These are phyloP conservation scores for Zymoseptoria crescenta DNA, from an alignment of 2,329 filamentous ascomycete genomes.

Conservation along the genomic window DNA sequence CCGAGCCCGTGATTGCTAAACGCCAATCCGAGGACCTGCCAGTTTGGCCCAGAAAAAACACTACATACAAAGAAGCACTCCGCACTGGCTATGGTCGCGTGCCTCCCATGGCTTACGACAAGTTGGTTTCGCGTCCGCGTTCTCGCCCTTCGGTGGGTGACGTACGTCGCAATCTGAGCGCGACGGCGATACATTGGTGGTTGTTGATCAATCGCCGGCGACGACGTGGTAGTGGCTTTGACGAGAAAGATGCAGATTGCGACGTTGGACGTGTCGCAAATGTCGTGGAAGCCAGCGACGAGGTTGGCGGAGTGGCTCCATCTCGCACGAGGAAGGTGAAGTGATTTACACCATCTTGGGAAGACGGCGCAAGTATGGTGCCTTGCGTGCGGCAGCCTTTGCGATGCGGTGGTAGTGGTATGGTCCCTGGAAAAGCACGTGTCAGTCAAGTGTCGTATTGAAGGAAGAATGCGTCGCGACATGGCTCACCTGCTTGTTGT, in stretches of 20 bases:
- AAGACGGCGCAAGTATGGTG: constrained; percentile 26
- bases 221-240: neutral
- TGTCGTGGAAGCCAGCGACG: neutral
- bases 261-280: neutral
- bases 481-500: constrained; percentile 14
- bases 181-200: neutral
- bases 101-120: neutral
- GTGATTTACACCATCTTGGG: constrained; percentile 19
- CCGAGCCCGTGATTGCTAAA: neutral
- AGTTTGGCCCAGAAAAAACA: neutral
- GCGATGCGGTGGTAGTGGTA: constrained; percentile 28
- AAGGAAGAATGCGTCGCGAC: neutral
- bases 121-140: neutral
- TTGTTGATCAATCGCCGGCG: neutral
- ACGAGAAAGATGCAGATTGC: neutral
- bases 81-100: neutral
- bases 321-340: neutral
- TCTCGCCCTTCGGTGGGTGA: neutral
- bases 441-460: neutral
- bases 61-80: neutral
- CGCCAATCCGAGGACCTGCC: neutral
- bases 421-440: constrained; percentile 13
- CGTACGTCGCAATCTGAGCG: neutral
- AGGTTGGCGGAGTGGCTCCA: neutral
- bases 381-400: constrained; percentile 17